Evolutionary conservation across 2,329 filamentous ascomycete genomes (phyloP).

Genomic region (Xylaria polymorpha): DNA sequence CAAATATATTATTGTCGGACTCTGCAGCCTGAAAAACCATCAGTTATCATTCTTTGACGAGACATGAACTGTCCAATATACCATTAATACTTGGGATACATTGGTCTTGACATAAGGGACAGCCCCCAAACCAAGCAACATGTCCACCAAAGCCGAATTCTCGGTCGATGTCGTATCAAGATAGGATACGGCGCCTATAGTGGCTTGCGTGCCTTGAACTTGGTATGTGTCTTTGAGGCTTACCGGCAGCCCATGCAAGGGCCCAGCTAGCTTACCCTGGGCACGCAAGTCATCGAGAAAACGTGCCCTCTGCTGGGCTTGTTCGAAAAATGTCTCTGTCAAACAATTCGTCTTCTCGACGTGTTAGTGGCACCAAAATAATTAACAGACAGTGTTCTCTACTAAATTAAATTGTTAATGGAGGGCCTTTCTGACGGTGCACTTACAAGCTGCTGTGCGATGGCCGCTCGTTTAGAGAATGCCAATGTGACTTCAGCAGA

Average conservation of each 20-base stretch:
- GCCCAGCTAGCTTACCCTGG: slow-evolving; percentile 58
- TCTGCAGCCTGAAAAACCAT: neutral
- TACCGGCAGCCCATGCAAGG: slow-evolving; percentile 69
- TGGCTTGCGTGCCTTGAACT: slow-evolving; percentile 39
- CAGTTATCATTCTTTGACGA: neutral
- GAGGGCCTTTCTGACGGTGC: neutral
- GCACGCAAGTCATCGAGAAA: slow-evolving; percentile 53
- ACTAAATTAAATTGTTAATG: neutral
- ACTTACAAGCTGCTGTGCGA: slow-evolving; percentile 55
- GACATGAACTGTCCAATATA: neutral
- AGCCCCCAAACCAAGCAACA: slow-evolving; percentile 59
- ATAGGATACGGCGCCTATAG: slow-evolving; percentile 40
- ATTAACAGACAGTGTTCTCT: neutral
- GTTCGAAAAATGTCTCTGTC: slow-evolving; percentile 59
- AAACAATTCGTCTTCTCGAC: slow-evolving; percentile 48
- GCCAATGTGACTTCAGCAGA: slow-evolving; percentile 53
- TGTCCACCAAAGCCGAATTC: slow-evolving; percentile 53
- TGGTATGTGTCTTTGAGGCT: slow-evolving; percentile 58
- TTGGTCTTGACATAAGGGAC: slow-evolving; percentile 66
- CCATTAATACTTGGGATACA: slow-evolving; percentile 64
- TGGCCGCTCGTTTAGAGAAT: slow-evolving; percentile 59
- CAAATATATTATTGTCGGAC: slow-evolving; percentile 55
- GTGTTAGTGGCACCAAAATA: neutral
- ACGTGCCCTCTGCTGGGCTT: slow-evolving; percentile 55
- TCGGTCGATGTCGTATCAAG: slow-evolving; percentile 29